Evolutionary conservation across 306 rosid genomes (phyloP).

Genomic region (Styphnolobium japonicum): DNA sequence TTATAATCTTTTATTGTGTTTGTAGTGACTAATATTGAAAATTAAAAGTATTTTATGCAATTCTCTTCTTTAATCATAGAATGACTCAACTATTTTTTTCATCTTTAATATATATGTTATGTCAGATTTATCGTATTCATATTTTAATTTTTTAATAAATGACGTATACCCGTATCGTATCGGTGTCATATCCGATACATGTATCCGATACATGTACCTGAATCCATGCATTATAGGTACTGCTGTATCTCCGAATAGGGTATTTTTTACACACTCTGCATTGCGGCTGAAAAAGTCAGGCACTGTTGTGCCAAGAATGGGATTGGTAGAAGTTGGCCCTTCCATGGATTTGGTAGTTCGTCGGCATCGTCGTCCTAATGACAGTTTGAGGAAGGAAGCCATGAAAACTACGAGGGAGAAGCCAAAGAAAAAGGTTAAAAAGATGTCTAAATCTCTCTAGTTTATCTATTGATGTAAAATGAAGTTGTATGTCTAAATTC

Average conservation of each 20-base stretch:
- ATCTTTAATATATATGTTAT: no score
- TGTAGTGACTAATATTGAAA: no score
- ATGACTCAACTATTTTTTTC: no score
- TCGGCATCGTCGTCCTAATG: slow-evolving; percentile 80
- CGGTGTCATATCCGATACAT: no score
- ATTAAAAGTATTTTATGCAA: no score
- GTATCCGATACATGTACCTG: no score
- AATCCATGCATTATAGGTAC: no score
- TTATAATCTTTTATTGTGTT: no score
- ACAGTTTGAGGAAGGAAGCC: slow-evolving; percentile 79
- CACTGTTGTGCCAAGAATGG: slow-evolving; percentile 80
- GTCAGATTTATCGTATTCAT: no score
- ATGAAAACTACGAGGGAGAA: slow-evolving; percentile 61
- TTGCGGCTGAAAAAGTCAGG: slow-evolving; percentile 87
- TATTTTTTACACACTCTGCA: slow-evolving; percentile 80
- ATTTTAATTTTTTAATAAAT: no score
- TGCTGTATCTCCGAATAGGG: slow-evolving; percentile 71
- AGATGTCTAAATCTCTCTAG: background rate
- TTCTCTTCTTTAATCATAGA: no score
- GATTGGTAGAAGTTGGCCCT: slow-evolving; percentile 88
- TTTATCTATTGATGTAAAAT: background rate
- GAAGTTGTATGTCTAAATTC: slow-evolving; percentile 11
- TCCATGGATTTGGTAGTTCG: slow-evolving; percentile 90
- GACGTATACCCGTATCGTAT: no score
- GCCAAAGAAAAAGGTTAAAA: slow-evolving; percentile 82